A percentile compares a stretch with the other conserved stretches of the same genome.
These are phyloP conservation scores for Blastomyces gilchristii DNA, from an alignment of 2,329 filamentous ascomycete species.

Conservation along the genomic window DNA sequence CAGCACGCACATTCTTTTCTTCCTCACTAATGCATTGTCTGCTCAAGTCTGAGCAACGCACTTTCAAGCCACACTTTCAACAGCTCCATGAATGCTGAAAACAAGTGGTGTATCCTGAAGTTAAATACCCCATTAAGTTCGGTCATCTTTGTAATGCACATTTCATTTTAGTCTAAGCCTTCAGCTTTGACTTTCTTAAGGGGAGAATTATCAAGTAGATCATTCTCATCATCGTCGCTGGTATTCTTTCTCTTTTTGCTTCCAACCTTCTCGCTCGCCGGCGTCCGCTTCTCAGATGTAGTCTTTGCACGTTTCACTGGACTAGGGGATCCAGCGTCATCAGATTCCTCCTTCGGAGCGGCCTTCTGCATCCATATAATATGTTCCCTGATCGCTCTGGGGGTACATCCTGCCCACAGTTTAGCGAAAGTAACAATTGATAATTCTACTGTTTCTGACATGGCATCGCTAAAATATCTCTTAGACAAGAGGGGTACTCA, in stretches of 20 bases:
- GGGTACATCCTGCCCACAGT: neutral
- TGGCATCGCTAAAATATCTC: neutral
- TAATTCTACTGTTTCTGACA: neutral
- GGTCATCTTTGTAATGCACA: neutral
- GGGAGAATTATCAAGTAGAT: neutral
- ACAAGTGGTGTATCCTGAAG: neutral
- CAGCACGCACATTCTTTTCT: too few relatives aligned
- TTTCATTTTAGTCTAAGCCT: neutral
- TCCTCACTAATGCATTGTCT: neutral
- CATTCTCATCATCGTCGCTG: neutral
- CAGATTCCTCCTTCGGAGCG: neutral
- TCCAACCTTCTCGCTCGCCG: neutral
- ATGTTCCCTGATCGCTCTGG: neutral
- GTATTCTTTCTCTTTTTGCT: neutral
- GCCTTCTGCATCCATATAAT: neutral
- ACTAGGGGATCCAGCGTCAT: neutral
- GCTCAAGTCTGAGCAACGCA: neutral
- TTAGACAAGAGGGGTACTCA: too few relatives aligned
- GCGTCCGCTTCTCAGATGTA: neutral
- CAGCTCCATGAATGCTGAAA: neutral
- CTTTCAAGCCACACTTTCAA: neutral
- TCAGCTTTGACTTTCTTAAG: neutral
- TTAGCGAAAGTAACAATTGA: neutral
- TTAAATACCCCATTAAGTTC: neutral
- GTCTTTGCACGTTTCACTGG: neutral